These are phyloP conservation scores for Hippophae gyantsensis DNA, from an alignment of 306 rosid species.

Conservation along the genomic window DNA sequence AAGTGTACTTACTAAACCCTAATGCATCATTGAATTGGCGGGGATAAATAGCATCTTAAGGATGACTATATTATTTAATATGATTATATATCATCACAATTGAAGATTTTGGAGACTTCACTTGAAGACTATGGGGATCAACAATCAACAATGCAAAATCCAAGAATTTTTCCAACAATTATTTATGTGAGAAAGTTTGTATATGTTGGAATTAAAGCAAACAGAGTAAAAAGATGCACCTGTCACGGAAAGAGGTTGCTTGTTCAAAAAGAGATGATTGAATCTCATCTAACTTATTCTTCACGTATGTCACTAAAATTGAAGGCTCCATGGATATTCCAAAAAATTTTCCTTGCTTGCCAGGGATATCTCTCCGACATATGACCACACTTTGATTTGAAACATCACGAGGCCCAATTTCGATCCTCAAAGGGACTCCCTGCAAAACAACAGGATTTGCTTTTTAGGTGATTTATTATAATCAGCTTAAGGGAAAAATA, in stretches of 20 bases:
- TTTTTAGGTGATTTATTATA: slow-evolving; percentile 7
- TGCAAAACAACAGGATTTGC: slow-evolving; percentile 27
- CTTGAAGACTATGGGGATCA: too few relatives aligned
- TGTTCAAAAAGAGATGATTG: slow-evolving; percentile 58
- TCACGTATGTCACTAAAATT: slow-evolving; percentile 58
- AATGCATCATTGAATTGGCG: too few relatives aligned
- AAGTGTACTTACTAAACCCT: too few relatives aligned
- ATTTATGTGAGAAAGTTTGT: too few relatives aligned
- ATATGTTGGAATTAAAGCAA: not conserved
- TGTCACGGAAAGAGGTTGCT: slow-evolving; percentile 77
- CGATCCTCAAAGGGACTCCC: slow-evolving; percentile 98
- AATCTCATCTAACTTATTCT: slow-evolving; percentile 74
- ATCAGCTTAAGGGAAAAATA: too few relatives aligned
- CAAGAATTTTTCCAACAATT: too few relatives aligned
- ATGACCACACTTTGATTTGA: slow-evolving; percentile 75
- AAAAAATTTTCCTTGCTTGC: slow-evolving; percentile 88
- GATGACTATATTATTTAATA: too few relatives aligned
- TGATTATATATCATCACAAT: too few relatives aligned
- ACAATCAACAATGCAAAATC: too few relatives aligned
- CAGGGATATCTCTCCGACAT: slow-evolving; percentile 89
- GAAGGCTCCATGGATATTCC: slow-evolving; percentile 89
- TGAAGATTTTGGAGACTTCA: too few relatives aligned
- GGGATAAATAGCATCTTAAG: too few relatives aligned
- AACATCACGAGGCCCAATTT: slow-evolving; percentile 94
- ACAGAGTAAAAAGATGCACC: slow-evolving; percentile 34